phyloP scores from a whole-genome alignment of 768 basidiomycete species.

The Tulasnella sp. region DNA sequence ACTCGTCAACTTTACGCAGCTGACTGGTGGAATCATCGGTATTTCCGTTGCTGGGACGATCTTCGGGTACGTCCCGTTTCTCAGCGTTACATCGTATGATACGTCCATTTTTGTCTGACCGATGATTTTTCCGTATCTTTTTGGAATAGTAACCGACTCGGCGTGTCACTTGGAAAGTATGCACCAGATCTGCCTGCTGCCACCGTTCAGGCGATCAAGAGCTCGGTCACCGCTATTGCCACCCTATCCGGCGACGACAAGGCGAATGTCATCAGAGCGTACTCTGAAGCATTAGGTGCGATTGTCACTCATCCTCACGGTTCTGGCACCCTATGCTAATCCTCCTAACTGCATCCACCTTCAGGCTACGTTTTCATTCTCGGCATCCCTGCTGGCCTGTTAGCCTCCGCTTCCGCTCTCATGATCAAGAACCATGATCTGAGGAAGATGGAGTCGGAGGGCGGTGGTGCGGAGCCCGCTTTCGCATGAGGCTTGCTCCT shows the following conservation, averaged over 20 bases:
- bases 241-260: conserved; percentile 21
- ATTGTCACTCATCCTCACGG: not conserved
- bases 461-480: too few species aligned
- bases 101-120: too few species aligned
- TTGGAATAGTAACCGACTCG: conserved; percentile 22
- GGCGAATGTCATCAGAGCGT: conserved; percentile 17
- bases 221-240: conserved; percentile 24
- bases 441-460: conserved; percentile 19
- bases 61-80: not conserved
- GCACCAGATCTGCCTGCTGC: conserved; percentile 21
- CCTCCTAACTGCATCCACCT: not conserved
- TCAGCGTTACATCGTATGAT: too few species aligned
- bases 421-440: conserved; percentile 28
- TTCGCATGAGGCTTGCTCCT: too few species aligned
- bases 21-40: conserved; percentile 11
- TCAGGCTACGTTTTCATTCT: conserved; percentile 13
- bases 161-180: conserved; percentile 22
- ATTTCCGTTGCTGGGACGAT: conserved; percentile 12
- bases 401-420: not conserved
- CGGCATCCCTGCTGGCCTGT: conserved; percentile 11
- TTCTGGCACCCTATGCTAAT: not conserved
- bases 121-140: too few species aligned
- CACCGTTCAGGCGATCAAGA: conserved; percentile 20
- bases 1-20: conserved; percentile 17
- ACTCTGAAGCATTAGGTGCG: conserved; percentile 18